These are phyloP conservation scores for Radiomyces spectabilis DNA, from an alignment of 192 early-diverging fungal genomes.

Conservation along the genomic window DNA sequence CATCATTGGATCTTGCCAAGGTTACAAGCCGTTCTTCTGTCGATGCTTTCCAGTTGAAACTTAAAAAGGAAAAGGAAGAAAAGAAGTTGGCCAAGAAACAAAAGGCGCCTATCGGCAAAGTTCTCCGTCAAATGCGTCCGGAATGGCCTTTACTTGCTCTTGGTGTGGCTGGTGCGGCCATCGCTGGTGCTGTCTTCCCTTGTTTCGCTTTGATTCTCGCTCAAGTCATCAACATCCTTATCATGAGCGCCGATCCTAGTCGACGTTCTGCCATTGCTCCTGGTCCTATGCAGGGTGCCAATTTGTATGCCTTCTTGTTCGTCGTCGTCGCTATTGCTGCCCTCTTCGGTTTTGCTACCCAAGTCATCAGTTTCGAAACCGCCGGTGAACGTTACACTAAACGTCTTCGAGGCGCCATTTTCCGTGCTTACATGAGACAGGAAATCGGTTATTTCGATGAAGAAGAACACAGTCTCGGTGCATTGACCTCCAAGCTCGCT, in stretches of 20 bases:
- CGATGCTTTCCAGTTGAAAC: slow-evolving; percentile 23
- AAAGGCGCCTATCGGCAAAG: slow-evolving; percentile 46
- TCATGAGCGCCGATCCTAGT: too few relatives aligned
- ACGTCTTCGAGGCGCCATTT: slow-evolving; percentile 54
- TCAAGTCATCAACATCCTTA: slow-evolving; percentile 30
- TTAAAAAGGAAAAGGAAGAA: slow-evolving; percentile 25
- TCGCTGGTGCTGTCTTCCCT: slow-evolving; percentile 71
- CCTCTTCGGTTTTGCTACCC: slow-evolving; percentile 51
- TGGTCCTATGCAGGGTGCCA: slow-evolving; percentile 23
- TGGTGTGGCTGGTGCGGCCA: slow-evolving; percentile 50
- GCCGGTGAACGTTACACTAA: slow-evolving; percentile 60
- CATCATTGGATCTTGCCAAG: neutral
- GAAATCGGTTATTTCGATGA: slow-evolving; percentile 85
- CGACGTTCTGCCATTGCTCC: slow-evolving; percentile 13
- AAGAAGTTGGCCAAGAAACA: slow-evolving; percentile 27
- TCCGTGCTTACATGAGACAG: slow-evolving; percentile 71
- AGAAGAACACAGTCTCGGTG: slow-evolving; percentile 64
- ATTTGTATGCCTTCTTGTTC: slow-evolving; percentile 33
- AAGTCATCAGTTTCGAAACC: slow-evolving; percentile 53
- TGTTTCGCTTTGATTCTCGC: slow-evolving; percentile 67
- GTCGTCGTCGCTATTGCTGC: slow-evolving; percentile 53
- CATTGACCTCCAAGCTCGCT: slow-evolving; percentile 73
- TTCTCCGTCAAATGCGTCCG: slow-evolving; percentile 37
- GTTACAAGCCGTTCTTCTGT: neutral
- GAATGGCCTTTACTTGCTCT: slow-evolving; percentile 43